phyloP scores from a whole-genome alignment of 768 basidiomycete species.

The Mycena galericulata region DNA sequence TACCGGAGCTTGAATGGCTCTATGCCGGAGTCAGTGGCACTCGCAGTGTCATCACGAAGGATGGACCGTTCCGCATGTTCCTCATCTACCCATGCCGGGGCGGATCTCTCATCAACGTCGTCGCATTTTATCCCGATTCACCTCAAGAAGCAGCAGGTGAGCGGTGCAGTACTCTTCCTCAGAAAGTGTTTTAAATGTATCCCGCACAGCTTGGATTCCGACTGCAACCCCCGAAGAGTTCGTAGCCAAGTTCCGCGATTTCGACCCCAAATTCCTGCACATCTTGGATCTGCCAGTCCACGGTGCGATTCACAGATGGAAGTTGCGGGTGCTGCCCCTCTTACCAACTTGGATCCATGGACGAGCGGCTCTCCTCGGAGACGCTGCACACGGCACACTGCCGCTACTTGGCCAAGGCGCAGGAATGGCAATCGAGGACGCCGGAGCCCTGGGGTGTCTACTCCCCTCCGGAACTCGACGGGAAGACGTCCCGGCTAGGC shows the following conservation, averaged over 20 bases:
- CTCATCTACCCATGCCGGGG: neutral
- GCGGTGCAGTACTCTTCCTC: neutral
- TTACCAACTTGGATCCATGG: conserved; percentile 21
- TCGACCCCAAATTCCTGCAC: conserved; percentile 18
- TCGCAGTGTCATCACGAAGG: neutral
- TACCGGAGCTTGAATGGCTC: conserved; percentile 6
- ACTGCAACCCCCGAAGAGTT: conserved; percentile 1
- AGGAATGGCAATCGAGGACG: conserved; percentile 22
- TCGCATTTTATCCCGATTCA: neutral
- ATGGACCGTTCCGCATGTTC: neutral
- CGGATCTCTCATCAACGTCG: neutral
- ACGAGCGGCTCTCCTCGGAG: conserved; percentile 16
- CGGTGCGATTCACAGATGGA: conserved; percentile 4
- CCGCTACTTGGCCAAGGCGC: conserved; percentile 21
- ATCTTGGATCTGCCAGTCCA: conserved; percentile 11
- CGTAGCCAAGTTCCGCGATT: neutral
- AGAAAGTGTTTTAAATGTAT: no score
- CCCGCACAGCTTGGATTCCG: no score
- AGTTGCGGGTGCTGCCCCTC: neutral
- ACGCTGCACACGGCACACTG: conserved; percentile 19
- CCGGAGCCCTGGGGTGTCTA: conserved; percentile 2
- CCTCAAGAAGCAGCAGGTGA: neutral
- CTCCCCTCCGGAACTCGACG: conserved; percentile 9
- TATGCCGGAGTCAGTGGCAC: neutral
- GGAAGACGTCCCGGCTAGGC: conserved; percentile 9